Base-by-base conservation (phyloP, 1,139 yeast genomes). In the Debaryomyces subglobosus region DNA sequence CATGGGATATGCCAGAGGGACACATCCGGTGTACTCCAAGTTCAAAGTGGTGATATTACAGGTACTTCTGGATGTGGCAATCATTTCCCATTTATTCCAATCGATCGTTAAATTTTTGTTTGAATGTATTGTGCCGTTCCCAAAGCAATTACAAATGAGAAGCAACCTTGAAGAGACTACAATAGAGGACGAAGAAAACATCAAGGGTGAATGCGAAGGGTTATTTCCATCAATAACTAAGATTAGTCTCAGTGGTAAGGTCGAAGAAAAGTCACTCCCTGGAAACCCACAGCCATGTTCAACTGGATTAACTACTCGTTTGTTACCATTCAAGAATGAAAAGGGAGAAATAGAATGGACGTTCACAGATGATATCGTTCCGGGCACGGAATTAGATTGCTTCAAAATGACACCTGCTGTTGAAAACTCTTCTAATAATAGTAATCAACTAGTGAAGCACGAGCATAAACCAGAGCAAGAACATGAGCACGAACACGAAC, bases 301-400 rank as follows among this genome's bases (percentile, higher is more conserved):
- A 21, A 80, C 85, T 7, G 74, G 75, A 5, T 56, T 69, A 32
- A 70, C 80, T 36, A 71, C 84, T 2, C 68, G 78, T 46, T 68
- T 79, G 34, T 65, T 79, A 20, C 83, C 85, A 5, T 71, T 75
- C 53, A 81, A 78, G 46, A 81, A 80, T 56, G 67, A 65, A 10
- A 69, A 73, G 35, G 88, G 88, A 3, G 83, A 81, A 54, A 71
- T 82, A 15, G 84, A 80, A 51, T 83, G 86, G 83, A 75, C 76
- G 8, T 71, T 82, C 49, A 71, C 81, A 13, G 82, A 79, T 30
- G 78, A 72, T 44, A 49, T 53, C 21, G 48, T 53, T 8, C 56
- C 62, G 2, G 67, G 64, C 9, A 49, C 56, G 39, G 71, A 63
- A 49, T 57, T 67, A 44, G 72, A 69, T 42, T 65, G 60, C 10